Evolutionary conservation across 2,329 filamentous ascomycete species (phyloP), one percentile per base, ranked within the genome.

Genomic region (Phoma herbarum): DNA sequence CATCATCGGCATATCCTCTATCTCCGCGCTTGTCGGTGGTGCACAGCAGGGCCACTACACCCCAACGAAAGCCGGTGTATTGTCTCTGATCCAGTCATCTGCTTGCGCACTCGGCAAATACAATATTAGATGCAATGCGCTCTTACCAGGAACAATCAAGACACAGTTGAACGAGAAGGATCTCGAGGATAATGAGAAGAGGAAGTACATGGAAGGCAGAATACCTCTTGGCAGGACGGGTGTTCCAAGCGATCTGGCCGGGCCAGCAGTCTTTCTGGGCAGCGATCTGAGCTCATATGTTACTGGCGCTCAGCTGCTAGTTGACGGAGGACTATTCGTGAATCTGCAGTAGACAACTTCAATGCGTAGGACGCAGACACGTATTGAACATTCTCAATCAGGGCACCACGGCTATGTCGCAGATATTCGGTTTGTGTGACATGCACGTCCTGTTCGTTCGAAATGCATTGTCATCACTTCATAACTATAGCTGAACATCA

Each of bases 301-400:
- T 18, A 94, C 88, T 59, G 92, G 92, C 0, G 89, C 92, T 16
- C 91, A 95, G 77, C 72, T 97, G 66, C 76, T 97, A 62, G 93
- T 97, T 14, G 93, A 97, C 77, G 93, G 93, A 11, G 93, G 93
- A 0, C 76, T 94, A 61, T 97, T 95, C 82, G 93, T 96, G 16
- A 96, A 96, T 77, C 80, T 96, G 50, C 73, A 76, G 52, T 73
- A 23, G 47, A 10, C 22, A 20, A 20, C 2, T 6, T 12, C 12
- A 29, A 1, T 26, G 7, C 22, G 3, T 7, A 29, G 12, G 14
- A 16, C 25, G 6, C 7, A 28, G 7, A 20, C 9, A 25, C 10
- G 43, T 23, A n/a, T 10, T 31, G 26, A 16, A 22, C 10, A 31
- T 16, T 25, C 26, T 47, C 20, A 9, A 20, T 10, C 10, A 22